Conservation (phyloP, 2,329 filamentous ascomycete species). For the Rhinocladiella similis region DNA sequence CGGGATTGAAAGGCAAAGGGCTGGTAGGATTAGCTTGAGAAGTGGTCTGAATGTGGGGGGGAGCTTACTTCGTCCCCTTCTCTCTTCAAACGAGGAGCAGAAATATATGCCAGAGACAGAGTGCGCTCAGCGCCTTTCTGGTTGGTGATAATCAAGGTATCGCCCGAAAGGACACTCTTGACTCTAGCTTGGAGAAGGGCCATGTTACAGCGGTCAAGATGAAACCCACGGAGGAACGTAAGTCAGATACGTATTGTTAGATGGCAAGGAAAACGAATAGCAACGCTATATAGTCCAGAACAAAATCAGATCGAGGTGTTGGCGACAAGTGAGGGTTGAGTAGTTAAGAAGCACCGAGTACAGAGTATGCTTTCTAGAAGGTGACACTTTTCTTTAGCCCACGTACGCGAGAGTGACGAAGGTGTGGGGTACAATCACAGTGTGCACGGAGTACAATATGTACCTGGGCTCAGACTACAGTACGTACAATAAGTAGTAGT, state of each 20-base stretch:
- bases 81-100: constrained; percentile 79
- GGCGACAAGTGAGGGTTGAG: neutral
- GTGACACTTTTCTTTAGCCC: too few species aligned
- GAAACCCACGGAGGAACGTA: neutral
- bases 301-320: too few species aligned
- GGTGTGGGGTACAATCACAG: too few species aligned
- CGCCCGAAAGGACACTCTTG: constrained; percentile 91
- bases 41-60: constrained; percentile 2
- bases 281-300: too few species aligned
- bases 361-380: too few species aligned
- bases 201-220: constrained; percentile 17
- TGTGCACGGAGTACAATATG: too few species aligned
- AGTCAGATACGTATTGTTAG: too few species aligned
- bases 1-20: constrained; percentile 91
- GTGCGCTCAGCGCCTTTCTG: constrained; percentile 81
- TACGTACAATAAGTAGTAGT: too few species aligned
- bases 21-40: constrained; percentile 36
- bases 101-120: constrained; percentile 89
- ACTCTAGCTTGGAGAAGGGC: constrained; percentile 65
- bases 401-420: too few species aligned
- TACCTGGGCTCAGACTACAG: too few species aligned
- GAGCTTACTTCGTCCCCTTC: constrained; percentile 76
- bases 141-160: constrained; percentile 81
- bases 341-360: too few species aligned
- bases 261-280: too few species aligned